Base-by-base conservation (phyloP, 164 flowering plant species). In the Protea cynaroides region DNA sequence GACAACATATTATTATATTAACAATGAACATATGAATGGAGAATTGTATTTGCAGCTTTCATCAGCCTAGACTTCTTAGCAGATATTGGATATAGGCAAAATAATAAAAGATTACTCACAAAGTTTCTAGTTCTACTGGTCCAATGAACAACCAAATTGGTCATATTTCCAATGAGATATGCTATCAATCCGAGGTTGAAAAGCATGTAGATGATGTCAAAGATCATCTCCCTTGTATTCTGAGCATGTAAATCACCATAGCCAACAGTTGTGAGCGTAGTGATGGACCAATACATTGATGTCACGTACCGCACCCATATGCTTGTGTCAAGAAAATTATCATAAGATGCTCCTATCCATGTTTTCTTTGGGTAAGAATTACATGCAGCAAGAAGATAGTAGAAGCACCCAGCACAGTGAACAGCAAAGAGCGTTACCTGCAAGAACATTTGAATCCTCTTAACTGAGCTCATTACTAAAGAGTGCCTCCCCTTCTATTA, bases 111-210 rank as follows among this genome's bases (percentile, higher is more conserved):
- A 65, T 59, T 24, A 78, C 97, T 82, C 65, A 95, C 99, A 74
- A 86, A 95, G 79, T 65, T 77, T 71, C 99, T 75, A 34, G 99
- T 95, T 61, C 87, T 81, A 61, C 90, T 88, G 15, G 94, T 95
- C 3, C 88, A 90, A 69, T 89, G 97, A 69, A 92, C 99, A 34
- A 95, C 97, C 78, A 95, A 75, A 76, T 90, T 92, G 73, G 99
- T 95, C 99, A 95, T 92, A 73, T 95, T 95, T 38, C 99, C 99
- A 51, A 92, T 92, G 71, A 95, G 64, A 66, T 95, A 95, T 36
- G 99, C 82, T 1, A 90, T 92, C 76, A 95, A 76, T 24, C 99
- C 99, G 25, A 95, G 86, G 74, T 92, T 92, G 81, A 95, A 92
- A 50, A 91, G 79, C 99, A 92, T 95, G 75, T 80, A 95, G 73